A percentile compares a stretch with the other conserved stretches of the same genome.
Evolutionary conservation across 2,329 filamentous ascomycete species (phyloP).

Genomic region (Penicillium sp.): DNA sequence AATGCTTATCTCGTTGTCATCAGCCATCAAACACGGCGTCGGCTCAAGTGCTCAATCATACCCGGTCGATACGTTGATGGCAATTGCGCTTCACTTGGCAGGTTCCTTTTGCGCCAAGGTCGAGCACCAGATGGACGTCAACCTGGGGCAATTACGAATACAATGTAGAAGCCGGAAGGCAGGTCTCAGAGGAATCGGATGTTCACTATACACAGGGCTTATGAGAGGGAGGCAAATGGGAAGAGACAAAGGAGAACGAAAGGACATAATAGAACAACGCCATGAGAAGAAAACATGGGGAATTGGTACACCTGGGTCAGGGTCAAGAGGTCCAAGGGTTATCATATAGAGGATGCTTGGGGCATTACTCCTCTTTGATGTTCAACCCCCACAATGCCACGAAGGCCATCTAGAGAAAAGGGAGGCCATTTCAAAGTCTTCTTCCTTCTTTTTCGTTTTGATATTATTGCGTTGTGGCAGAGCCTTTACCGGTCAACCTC

Average conservation of each 20-base stretch:
- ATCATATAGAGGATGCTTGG: slow-evolving; percentile 16
- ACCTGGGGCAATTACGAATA: too few relatives aligned
- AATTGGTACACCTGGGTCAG: slow-evolving; percentile 25
- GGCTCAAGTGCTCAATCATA: too few relatives aligned
- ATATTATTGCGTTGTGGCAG: slow-evolving; percentile 20
- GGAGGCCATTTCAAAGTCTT: slow-evolving; percentile 20
- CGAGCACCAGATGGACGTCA: too few relatives aligned
- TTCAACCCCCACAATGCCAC: slow-evolving; percentile 15
- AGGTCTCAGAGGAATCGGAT: slow-evolving; percentile 22
- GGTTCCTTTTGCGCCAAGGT: too few relatives aligned
- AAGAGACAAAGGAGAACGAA: slow-evolving; percentile 26
- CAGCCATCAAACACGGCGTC: too few relatives aligned
- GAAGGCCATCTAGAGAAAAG: slow-evolving; percentile 20
- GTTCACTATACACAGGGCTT: slow-evolving; percentile 34
- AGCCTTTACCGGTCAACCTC: slow-evolving; percentile 53
- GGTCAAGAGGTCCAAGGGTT: slow-evolving; percentile 19
- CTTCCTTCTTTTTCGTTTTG: slow-evolving; percentile 22
- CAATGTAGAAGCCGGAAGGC: not conserved
- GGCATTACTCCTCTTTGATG: slow-evolving; percentile 14
- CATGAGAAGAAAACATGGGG: slow-evolving; percentile 31
- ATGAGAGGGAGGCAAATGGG: slow-evolving; percentile 22
- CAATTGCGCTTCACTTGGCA: too few relatives aligned
- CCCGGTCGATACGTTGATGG: too few relatives aligned
- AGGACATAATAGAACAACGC: slow-evolving; percentile 35
- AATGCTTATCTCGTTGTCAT: too few relatives aligned